Base-by-base conservation (phyloP, 2,329 filamentous ascomycete genomes). In the Epichloe sibirici region DNA sequence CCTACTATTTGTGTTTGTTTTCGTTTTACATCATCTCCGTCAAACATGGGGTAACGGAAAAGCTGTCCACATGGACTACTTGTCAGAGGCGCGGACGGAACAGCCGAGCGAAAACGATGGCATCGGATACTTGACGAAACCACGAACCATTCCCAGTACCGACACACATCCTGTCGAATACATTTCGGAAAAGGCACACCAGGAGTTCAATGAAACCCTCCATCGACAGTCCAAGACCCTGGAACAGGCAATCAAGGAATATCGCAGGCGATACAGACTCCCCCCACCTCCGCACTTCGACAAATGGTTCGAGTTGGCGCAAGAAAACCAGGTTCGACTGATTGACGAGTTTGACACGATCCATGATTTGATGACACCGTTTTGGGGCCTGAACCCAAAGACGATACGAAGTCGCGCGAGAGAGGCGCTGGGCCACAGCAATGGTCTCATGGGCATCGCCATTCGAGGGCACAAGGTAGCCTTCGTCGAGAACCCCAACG, bases 321-420 rank as follows among this genome's bases (percentile, higher is more conserved):
- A 81, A 63, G 74, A 76, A 39, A 87, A 82, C 63, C 74, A 79
- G 1, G 84, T 94, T 3, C 81, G 88, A 63, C 72, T 97, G 53
- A 81, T 95, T 55, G 93, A 98, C 66, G 91, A 98, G 65, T 98
- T 91, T 62, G 91, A 98, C 68, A 86, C 79, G 7, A 86, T 97
- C 55, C 78, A 90, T 65, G 80, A 95, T 53, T 76, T 86, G 49
- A 74, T 98, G 44, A 80, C 87, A 15, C 93, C 93, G 0, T 97
- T 96, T 65, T 97, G 93, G 93, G 90, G 86, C 1, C 67, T 97
- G 54, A 79, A 83, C 56, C 91, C 93, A 1, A 74, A 77, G 34
- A 90, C 86, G 1, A 89, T 96, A 57, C 80, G 93, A 55, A 76
- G 76, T 44, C 79, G 93, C 43, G 87, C 86, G 4, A 78, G 78